Evolutionary conservation across 1,284 basidiomycete species (phyloP).

Genomic region (Cerioporus squamosus): DNA sequence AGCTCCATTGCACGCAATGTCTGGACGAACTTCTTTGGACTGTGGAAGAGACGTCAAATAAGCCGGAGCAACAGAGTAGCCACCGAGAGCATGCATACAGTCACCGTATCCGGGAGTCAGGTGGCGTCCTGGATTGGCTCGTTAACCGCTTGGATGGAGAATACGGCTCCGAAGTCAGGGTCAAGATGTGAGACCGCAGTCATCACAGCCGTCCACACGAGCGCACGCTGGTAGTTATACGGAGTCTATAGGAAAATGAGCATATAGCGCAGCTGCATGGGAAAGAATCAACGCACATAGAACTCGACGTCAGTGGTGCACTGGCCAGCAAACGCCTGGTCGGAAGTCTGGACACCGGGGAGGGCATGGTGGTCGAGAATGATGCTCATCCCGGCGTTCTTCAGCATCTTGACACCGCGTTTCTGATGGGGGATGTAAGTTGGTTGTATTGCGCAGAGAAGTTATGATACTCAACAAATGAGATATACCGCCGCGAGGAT

Average conservation of each 20-base stretch:
- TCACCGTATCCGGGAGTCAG: slow-evolving; percentile 69
- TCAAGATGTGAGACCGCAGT: slow-evolving; percentile 80
- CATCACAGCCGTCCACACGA: slow-evolving; percentile 81
- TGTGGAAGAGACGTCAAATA: slow-evolving; percentile 28
- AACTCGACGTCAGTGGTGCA: slow-evolving; percentile 73
- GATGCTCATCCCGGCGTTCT: slow-evolving; percentile 62
- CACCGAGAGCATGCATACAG: slow-evolving; percentile 52
- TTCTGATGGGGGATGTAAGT: slow-evolving; percentile 42
- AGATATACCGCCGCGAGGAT: slow-evolving; percentile 68
- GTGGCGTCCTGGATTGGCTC: slow-evolving; percentile 73
- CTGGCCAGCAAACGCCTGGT: slow-evolving; percentile 71
- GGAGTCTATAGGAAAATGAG: slow-evolving; percentile 49
- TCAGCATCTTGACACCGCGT: slow-evolving; percentile 61
- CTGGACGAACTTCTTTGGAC: slow-evolving; percentile 74
- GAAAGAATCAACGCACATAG: slow-evolving; percentile 53
- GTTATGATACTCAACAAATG: slow-evolving; percentile 52
- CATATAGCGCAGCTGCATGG: background rate
- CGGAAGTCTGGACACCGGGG: slow-evolving; percentile 66
- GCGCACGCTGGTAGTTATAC: slow-evolving; percentile 73
- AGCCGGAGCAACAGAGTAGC: too few species aligned
- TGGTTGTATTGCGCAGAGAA: background rate
- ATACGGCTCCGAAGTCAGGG: slow-evolving; percentile 64
- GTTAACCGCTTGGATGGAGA: slow-evolving; percentile 75
- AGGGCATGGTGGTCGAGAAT: slow-evolving; percentile 80
- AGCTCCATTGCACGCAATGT: slow-evolving; percentile 68